Evolutionary conservation across 768 basidiomycete genomes (phyloP).

Genomic region (Daedaleopsis sinensis): DNA sequence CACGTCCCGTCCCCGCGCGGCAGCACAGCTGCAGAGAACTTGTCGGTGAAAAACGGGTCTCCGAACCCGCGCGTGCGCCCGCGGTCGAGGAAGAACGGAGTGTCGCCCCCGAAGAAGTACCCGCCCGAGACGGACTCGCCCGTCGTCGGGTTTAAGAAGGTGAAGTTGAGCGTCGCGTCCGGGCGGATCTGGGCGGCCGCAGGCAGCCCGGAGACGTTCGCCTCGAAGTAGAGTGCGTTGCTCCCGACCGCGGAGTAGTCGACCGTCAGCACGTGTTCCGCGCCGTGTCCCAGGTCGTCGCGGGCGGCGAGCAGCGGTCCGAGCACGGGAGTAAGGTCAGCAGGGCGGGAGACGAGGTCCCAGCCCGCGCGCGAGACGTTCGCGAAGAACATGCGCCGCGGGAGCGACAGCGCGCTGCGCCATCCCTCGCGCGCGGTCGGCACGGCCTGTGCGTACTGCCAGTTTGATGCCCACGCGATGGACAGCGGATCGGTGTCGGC

Average conservation of each 20-base stretch:
- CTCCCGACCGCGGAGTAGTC: neutral
- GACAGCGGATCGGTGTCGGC: slow-evolving; percentile 1
- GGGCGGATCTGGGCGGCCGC: neutral
- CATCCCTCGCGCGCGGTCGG: slow-evolving; percentile 18
- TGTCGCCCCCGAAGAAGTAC: slow-evolving; percentile 13
- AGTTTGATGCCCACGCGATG: slow-evolving; percentile 17
- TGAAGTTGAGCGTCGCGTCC: slow-evolving; percentile 12
- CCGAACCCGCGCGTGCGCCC: slow-evolving; percentile 7
- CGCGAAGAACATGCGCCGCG: slow-evolving; percentile 13
- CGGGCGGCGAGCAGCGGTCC: slow-evolving; percentile 5
- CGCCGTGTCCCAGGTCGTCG: slow-evolving; percentile 1
- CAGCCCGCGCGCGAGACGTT: slow-evolving; percentile 7
- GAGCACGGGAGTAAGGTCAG: slow-evolving; percentile 11
- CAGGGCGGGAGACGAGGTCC: slow-evolving; percentile 12
- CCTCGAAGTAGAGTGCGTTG: slow-evolving; percentile 15
- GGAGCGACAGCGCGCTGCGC: slow-evolving; percentile 18
- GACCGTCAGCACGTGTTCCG: neutral
- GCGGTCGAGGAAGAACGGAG: slow-evolving; percentile 14
- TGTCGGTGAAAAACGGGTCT: slow-evolving; percentile 13
- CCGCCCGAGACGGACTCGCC: slow-evolving; percentile 13
- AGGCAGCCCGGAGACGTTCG: slow-evolving; percentile 4
- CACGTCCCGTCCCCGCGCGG: slow-evolving; percentile 13
- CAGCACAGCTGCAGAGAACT: slow-evolving; percentile 5
- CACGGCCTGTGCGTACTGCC: slow-evolving; percentile 12
- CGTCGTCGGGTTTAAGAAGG: slow-evolving; percentile 6